phyloP scores from a whole-genome alignment of 2,329 filamentous ascomycete species.

The Paraphaeosphaeria sporulosa region DNA sequence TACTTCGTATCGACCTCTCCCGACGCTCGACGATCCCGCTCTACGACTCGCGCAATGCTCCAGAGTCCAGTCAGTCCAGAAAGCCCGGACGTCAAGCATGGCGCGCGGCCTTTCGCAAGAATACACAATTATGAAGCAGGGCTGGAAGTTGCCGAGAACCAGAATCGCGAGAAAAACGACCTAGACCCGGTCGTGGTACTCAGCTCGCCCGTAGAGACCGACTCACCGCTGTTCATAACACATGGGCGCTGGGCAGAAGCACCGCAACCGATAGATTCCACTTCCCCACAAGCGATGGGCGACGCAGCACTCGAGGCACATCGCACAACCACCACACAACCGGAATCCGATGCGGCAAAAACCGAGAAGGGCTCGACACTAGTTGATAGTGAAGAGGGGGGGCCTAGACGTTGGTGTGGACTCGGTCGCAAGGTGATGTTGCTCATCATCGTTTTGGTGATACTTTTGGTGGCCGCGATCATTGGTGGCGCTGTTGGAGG shows the following conservation, averaged over 20 bases:
- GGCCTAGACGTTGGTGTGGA: background rate
- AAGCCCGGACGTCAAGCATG: background rate
- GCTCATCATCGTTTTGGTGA: background rate
- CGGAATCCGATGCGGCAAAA: background rate
- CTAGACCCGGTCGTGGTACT: background rate
- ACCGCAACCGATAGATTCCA: constrained; percentile 7
- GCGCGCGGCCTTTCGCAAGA: background rate
- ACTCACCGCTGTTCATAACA: background rate
- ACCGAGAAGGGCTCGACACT: background rate
- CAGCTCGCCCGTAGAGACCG: background rate
- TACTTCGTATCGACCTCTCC: background rate
- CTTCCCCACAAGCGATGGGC: constrained; percentile 6
- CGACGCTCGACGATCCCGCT: background rate
- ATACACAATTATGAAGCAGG: constrained; percentile 2
- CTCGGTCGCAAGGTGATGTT: background rate
- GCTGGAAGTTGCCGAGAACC: background rate
- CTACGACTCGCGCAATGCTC: background rate
- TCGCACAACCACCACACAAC: background rate
- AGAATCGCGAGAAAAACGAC: constrained; percentile 3
- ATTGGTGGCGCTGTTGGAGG: background rate
- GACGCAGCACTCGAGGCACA: constrained; percentile 1
- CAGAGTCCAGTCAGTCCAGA: constrained; percentile 5
- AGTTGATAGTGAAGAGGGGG: background rate
- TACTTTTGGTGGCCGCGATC: background rate
- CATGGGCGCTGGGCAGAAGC: constrained; percentile 1